Base-by-base conservation (phyloP, 129 eudicot species). In the Silybum marianum region DNA sequence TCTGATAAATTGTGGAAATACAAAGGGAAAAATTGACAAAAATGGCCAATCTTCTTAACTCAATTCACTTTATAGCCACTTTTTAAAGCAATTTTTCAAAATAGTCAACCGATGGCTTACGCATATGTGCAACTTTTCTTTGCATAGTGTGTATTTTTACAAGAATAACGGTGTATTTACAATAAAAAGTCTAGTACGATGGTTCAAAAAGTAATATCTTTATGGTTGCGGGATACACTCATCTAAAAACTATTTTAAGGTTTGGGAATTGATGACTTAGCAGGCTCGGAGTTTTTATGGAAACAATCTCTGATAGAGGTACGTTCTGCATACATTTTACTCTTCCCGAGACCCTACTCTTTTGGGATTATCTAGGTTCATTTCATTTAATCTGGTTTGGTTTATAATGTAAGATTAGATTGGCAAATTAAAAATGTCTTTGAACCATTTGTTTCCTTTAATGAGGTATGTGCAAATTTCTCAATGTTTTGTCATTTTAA, bases 321-420 rank as follows among this genome's bases (percentile, higher is more conserved):
- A 48, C 14, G 62, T 14, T 48, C 19, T 14, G 62, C 62, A 14
- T 51, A 16, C 62, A 4, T 51, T 51, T 51, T 12, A 51, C 6
- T 2, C n/a, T 48, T 48, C 60, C 5, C n/a, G 4, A 13, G n/a
- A 48, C 4, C 60, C 60, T 48, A 48, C n/a, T 48, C 62, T 51
- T 46, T 13, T 3, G 58, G 58, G 58, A 46, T 46, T 10, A 2
- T 2, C 58, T 13, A 46, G 58, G 58, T 46, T 46, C 58, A 12
- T 46, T 38, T 38, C 1, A 7, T 39, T 39, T 46, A 46, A 13
- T 13, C 5, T 13, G 6, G 5, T 46, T 46, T 46, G 60, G 60
- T 12, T 75, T 71, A 77, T 63, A 24, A 68, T 65, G 65, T 84
- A 78, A 78, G 71, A 78, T 39, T 84, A 79, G 54, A 60, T 80